Base-by-base conservation (phyloP, 108 stramenopile species). In the Chaetoceros tenuissimus region DNA sequence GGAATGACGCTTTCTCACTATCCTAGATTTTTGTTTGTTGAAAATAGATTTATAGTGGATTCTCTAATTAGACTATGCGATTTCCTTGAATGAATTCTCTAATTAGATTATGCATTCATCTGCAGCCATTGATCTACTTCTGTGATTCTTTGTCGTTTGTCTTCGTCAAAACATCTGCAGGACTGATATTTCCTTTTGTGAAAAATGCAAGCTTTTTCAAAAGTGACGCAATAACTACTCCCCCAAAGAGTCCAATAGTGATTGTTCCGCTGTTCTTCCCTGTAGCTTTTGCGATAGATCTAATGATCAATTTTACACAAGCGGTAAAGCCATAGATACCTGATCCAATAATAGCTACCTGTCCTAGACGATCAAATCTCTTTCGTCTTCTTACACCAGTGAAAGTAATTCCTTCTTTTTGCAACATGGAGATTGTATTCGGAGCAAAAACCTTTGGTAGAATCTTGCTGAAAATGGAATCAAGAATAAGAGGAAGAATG, bases 401-500 rank as follows among this genome's bases (percentile, higher is more conserved):
- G 51, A 87, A 87, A 25, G 77, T 72, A 49, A 66, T 68, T 10
- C 73, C 79, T 27, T 79, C 75, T 29, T 65, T 57, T 66, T 96
- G 95, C n/a, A 96, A 69, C 79, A 85, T 83, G 24, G 83, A 56
- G 55, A 96, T 87, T 24, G 79, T 81, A 62, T 94, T 96, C 0
- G 85, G 88, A 2, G 66, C 66, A 69, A 94, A 94, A 2, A 94
- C 19, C n/a, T 55, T 56, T 8, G 95, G 95, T 3, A 74, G 55
- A 18, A 79, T 44, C 46, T 73, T 71, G 62, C 78, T 61, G 61
- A 89, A 94, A 22, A 96, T 78, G 0, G 80, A 71, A 59, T 96
- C 95, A 24, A 96, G 46, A 53, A 96, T 86, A 21, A 96, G 63
- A 3, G 95, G 92, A 7, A 92, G 48, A 53, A 96, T 70, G 62